These are phyloP conservation scores for Sarocladiaceae sp. DNA, from an alignment of 2,329 filamentous ascomycete genomes.

Conservation along the genomic window DNA sequence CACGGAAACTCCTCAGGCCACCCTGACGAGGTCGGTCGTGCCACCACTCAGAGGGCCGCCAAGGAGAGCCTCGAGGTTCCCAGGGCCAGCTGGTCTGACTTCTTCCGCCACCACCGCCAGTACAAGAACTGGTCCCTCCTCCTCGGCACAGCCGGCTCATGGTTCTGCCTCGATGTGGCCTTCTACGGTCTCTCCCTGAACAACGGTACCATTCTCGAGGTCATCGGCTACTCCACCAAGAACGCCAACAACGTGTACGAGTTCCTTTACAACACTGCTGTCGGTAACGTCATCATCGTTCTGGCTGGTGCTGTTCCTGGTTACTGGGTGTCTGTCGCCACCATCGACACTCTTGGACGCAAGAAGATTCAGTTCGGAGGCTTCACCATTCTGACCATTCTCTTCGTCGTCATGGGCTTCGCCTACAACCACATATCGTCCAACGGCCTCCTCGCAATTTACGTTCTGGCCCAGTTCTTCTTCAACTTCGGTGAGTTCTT, in stretches of 20 bases:
- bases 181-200: constrained; percentile 71
- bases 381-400: constrained; percentile 55
- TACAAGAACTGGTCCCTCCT: constrained; percentile 70
- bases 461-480: constrained; percentile 54
- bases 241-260: constrained; percentile 56
- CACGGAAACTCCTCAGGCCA: constrained; percentile 57
- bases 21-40: constrained; percentile 64
- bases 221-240: constrained; percentile 63
- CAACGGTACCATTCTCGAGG: constrained; percentile 66
- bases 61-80: constrained; percentile 55
- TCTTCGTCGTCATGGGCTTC: constrained; percentile 61
- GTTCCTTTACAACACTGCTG: constrained; percentile 67
- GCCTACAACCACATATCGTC: constrained; percentile 50
- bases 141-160: constrained; percentile 76
- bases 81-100: constrained; percentile 70
- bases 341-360: constrained; percentile 69
- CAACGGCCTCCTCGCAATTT: constrained; percentile 51
- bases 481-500: constrained; percentile 46
- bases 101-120: constrained; percentile 64
- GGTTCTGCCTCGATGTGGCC: constrained; percentile 67
- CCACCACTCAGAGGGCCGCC: constrained; percentile 50
- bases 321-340: constrained; percentile 76
- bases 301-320: constrained; percentile 76
- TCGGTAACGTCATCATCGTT: constrained; percentile 76
- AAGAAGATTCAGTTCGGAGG: constrained; percentile 71